Conservation (phyloP, 208 protist genomes). For the Leishmania major region DNA sequence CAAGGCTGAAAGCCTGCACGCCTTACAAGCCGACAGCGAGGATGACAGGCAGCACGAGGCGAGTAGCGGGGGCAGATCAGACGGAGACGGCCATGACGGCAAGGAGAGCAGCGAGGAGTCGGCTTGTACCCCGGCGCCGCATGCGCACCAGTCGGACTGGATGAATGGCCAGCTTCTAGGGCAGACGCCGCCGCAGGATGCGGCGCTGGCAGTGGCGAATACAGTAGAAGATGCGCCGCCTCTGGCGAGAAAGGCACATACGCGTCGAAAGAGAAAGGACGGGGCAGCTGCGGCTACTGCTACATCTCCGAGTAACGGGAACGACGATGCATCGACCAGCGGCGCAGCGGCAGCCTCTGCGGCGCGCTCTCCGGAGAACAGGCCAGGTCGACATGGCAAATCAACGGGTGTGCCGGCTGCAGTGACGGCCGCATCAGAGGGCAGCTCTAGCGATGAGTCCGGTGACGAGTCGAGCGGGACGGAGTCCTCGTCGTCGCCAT, state of each 20-base stretch:
- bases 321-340: neutral
- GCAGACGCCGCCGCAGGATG: conserved; percentile 9
- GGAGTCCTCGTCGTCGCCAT: conserved; percentile 13
- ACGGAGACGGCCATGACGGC: neutral
- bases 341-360: neutral
- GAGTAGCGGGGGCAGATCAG: neutral
- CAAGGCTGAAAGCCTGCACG: conserved; percentile 1
- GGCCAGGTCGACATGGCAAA: neutral
- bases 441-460: conserved; percentile 10
- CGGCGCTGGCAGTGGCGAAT: neutral
- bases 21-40: neutral
- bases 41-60: neutral
- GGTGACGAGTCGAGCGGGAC: conserved; percentile 28
- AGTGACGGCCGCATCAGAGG: neutral
- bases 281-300: neutral
- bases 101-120: conserved; percentile 10
- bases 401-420: neutral
- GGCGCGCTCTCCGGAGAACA: too few species aligned
- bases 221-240: neutral
- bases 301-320: neutral
- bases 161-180: conserved; percentile 19
- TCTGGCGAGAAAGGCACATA: too few species aligned
- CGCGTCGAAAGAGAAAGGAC: neutral
- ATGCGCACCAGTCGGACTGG: conserved; percentile 24
- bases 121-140: neutral